Percentiles rank a stretch among this genome's conserved stretches.
Conservation (phyloP, 1,284 basidiomycete genomes). For the Mixia osmundae region DNA sequence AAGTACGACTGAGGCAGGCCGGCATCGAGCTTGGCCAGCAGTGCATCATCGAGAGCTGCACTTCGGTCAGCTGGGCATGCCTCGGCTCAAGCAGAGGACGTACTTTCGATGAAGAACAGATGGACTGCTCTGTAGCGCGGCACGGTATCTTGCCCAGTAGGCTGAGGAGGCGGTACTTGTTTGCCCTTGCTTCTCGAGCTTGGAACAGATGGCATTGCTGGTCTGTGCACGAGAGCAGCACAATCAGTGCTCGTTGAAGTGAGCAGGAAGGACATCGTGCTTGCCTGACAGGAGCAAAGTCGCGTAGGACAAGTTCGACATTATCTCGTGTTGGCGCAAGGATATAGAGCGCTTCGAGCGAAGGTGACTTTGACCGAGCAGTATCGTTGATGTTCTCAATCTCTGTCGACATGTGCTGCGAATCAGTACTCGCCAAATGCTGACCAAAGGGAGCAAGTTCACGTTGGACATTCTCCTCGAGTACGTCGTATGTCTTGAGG, state of each 20-base stretch:
- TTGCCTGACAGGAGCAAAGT: conserved; percentile 33
- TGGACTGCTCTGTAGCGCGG: conserved; percentile 70
- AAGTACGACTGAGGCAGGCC: conserved; percentile 27
- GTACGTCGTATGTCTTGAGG: conserved; percentile 74
- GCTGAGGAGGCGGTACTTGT: conserved; percentile 12
- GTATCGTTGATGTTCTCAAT: conserved; percentile 27
- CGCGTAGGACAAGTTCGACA: conserved; percentile 67
- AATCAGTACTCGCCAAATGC: no score
- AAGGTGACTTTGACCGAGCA: conserved; percentile 43
- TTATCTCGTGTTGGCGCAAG: conserved; percentile 88
- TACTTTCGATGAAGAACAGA: conserved; percentile 85
- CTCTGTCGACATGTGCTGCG: no score
- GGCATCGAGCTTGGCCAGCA: conserved; percentile 46
- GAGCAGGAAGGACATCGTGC: not conserved
- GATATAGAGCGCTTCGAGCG: conserved; percentile 74
- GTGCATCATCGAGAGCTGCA: conserved; percentile 42
- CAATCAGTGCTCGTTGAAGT: no score
- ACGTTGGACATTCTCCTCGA: conserved; percentile 86
- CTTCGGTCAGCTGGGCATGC: conserved; percentile 4
- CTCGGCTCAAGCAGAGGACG: conserved; percentile 17
- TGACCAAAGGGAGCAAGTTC: conserved; percentile 19
- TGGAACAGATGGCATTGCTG: conserved; percentile 3
- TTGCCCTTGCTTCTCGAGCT: conserved; percentile 11
- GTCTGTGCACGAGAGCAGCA: no score
- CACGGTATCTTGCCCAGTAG: conserved; percentile 9